Base-by-base conservation (phyloP, 2,329 filamentous ascomycete species). In the Neurospora sp. region DNA sequence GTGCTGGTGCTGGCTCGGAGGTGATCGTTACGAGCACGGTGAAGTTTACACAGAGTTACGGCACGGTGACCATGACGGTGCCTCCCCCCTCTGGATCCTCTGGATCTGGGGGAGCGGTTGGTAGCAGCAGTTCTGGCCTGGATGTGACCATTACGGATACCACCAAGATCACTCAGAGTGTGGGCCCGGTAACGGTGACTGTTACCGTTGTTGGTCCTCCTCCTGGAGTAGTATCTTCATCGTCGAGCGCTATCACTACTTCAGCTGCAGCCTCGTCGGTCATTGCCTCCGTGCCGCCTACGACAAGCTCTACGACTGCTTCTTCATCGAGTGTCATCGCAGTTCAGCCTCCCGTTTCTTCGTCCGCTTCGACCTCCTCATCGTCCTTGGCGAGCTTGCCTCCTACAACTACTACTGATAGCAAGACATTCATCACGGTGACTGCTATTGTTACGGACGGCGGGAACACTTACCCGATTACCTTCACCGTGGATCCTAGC, bases 41-140 rank as follows among this genome's bases (percentile, higher is more conserved):
- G 2, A 69, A 71, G 7, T 43, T 72, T 4, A 71, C 68, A 13
- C 33, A 73, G 33, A 46, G 69, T 46, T 46, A 43, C 9, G 71
- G 70, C 13, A 67, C 52, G 11, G 66, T 68, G 2, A 72, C 70
- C 67, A 66, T 70, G 36, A 75, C 72, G 19, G 66, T 74, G 23
- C 42, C 42, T 19, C 8, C 42, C 4, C 8, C 42, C 9, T n/a
- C 42, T 9, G 28, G 28, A 33, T 38, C 66, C 19, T 40, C 66
- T 39, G 11, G 33, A 40, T 6, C 19, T 19, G 19, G 19, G 19
- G 19, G 19, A 19, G 19, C 19, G 19, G 19, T 15, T 13, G 33
- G 40, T 9, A 42, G 40, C 40, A 42, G 40, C 40, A 42, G 17
- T n/a, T 42, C 40, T 4, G 6, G 15, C 5, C 8, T n/a, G 8